These are phyloP conservation scores for Pseudomicrostroma phylloplanum DNA, from an alignment of 1,284 basidiomycete genomes.

Conservation along the genomic window DNA sequence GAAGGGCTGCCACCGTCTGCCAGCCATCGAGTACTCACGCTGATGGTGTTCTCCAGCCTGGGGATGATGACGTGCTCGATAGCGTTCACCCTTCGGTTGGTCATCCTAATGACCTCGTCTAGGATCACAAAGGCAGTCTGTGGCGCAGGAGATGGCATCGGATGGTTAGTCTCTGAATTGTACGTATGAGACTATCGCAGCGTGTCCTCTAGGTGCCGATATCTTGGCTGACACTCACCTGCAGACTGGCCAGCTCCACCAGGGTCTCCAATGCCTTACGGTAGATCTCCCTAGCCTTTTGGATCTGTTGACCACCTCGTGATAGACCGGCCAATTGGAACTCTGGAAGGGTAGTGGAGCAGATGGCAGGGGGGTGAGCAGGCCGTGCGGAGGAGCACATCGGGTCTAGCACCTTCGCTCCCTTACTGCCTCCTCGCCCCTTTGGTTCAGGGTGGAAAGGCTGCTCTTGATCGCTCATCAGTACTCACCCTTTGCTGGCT, in stretches of 20 bases:
- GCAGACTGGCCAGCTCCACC: constrained; percentile 88
- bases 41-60: constrained; percentile 90
- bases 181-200: background rate
- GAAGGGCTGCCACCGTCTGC: no score
- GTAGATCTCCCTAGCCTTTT: constrained; percentile 88
- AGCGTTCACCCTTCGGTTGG: constrained; percentile 95
- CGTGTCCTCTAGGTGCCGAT: constrained; percentile 28
- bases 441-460: background rate
- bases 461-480: background rate
- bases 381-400: no score
- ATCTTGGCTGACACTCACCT: constrained; percentile 18
- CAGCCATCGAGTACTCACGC: constrained; percentile 42
- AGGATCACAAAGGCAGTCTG: constrained; percentile 93
- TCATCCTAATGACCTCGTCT: constrained; percentile 96
- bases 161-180: background rate
- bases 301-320: constrained; percentile 91
- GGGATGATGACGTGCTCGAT: constrained; percentile 98
- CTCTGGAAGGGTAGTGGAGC: constrained; percentile 53
- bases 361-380: no score
- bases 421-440: no score
- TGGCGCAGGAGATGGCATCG: background rate
- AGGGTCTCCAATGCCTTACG: constrained; percentile 94
- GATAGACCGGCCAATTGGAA: constrained; percentile 97
- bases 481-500: background rate
- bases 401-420: no score